Base-by-base conservation (phyloP, 2,329 filamentous ascomycete species). In the Nigrospora osmanthi region DNA sequence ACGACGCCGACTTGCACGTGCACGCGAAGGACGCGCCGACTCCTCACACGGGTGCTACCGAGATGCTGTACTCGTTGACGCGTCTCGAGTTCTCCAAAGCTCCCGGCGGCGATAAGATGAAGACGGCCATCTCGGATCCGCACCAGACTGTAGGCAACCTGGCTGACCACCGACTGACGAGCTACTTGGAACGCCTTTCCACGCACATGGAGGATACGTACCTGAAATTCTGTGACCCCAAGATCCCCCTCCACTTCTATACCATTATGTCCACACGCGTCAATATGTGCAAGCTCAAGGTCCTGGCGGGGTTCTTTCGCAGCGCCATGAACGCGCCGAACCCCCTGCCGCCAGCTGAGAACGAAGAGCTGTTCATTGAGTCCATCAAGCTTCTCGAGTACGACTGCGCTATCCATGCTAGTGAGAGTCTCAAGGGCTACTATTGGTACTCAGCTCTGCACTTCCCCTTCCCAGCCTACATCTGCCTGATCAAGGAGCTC, bases 391-490 rank as follows among this genome's bases (percentile, higher is more conserved):
- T 79, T 70, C 64, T 81, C 23, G 78, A 81, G 57, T 77, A 76
- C 48, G 78, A 81, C 58, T 78, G 76, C 47, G 54, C 74, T 33
- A 70, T 81, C 17, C 73, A 79, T 49, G 66, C 67, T 1, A 68
- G 71, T 6, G 69, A 76, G 14, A 68, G 62, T 40, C 61, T 81
- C 4, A 68, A 68, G 14, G 68, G 73, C 2, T 81, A 76, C 52
- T 66, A 66, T 42, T 82, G 78, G 78, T 81, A 77, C 54, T 77
- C 75, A 0, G 67, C 72, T 51, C 72, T 80, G 53, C 70, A 81
- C 56, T 78, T 81, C 44, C 78, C 78, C 10, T 72, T 82, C 49
- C 77, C 76, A 2, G 78, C 75, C 1, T 81, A 81, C 59, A 76
- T 81, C 58, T 80, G 77, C 53, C 64, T 81, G 17, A 68, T 79